phyloP scores from a whole-genome alignment of 2,329 filamentous ascomycete genomes.

The Exserohilum rostratum region DNA sequence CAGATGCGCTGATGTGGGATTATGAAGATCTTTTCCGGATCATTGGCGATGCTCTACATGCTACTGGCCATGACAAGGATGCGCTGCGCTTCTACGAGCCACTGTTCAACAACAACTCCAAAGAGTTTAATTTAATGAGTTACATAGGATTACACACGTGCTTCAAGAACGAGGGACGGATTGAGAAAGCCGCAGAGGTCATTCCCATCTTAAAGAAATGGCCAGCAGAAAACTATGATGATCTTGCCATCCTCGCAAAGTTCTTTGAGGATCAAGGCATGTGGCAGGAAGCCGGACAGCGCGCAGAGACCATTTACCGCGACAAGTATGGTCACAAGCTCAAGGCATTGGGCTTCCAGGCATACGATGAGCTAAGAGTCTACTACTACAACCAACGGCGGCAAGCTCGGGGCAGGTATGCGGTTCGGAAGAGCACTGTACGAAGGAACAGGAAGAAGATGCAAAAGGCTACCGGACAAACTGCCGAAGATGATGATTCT shows the following conservation, averaged over 20 bases:
- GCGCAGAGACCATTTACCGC: slow-evolving; percentile 72
- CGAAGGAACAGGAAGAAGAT: slow-evolving; percentile 35
- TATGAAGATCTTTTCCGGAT: slow-evolving; percentile 83
- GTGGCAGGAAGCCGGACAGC: slow-evolving; percentile 59
- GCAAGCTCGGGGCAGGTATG: slow-evolving; percentile 37
- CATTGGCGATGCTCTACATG: slow-evolving; percentile 64
- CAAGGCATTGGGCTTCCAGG: slow-evolving; percentile 52
- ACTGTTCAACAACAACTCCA: slow-evolving; percentile 40
- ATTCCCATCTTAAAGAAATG: slow-evolving; percentile 76
- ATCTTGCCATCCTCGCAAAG: slow-evolving; percentile 78
- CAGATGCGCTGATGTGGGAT: slow-evolving; percentile 62
- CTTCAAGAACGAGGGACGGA: slow-evolving; percentile 67
- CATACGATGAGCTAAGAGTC: slow-evolving; percentile 36
- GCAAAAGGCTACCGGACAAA: slow-evolving; percentile 29
- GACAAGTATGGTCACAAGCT: slow-evolving; percentile 57
- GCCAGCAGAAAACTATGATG: slow-evolving; percentile 74
- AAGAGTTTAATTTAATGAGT: slow-evolving; percentile 37
- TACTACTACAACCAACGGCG: slow-evolving; percentile 33
- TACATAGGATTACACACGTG: slow-evolving; percentile 59
- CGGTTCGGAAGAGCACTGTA: slow-evolving; percentile 33
- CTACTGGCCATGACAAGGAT: slow-evolving; percentile 58
- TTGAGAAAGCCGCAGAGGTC: slow-evolving; percentile 74
- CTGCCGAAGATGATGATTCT: slow-evolving; percentile 27
- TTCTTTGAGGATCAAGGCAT: slow-evolving; percentile 75
- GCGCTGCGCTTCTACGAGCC: slow-evolving; percentile 65